Evolutionary conservation across 108 stramenopile genomes (phyloP).

Genomic region (Cyclostephanos tholiformis): DNA sequence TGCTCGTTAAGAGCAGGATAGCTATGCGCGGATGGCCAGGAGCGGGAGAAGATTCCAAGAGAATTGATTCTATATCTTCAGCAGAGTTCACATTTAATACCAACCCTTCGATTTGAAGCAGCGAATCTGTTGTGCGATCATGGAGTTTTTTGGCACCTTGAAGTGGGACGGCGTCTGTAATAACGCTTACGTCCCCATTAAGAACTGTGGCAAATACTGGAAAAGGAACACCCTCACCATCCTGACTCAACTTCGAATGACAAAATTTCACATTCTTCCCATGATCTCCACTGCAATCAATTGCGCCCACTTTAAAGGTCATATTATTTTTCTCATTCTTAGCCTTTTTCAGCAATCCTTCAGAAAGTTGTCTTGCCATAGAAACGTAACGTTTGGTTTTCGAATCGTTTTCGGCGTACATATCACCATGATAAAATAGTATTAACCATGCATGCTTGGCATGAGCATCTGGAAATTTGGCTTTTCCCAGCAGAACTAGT

Average conservation of each 20-base stretch:
- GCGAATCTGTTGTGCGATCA: constrained; percentile 60
- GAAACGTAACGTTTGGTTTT: constrained; percentile 17
- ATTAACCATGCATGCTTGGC: constrained; percentile 77
- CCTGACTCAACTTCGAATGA: constrained; percentile 34
- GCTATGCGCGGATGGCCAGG: constrained; percentile 37
- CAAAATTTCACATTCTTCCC: constrained; percentile 62
- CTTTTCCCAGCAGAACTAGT: constrained; percentile 64
- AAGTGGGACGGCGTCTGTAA: constrained; percentile 19
- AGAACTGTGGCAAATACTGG: constrained; percentile 70
- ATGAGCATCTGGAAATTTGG: constrained; percentile 72
- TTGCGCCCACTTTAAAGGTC: constrained; percentile 76
- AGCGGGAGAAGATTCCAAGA: constrained; percentile 40
- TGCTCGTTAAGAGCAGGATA: constrained; percentile 72
- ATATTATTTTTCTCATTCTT: constrained; percentile 48
- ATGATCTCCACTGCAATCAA: constrained; percentile 61
- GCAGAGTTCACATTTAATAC: constrained; percentile 71
- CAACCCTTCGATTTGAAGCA: constrained; percentile 47
- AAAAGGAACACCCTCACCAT: constrained; percentile 37
- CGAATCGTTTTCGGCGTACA: constrained; percentile 23
- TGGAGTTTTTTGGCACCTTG: constrained; percentile 59
- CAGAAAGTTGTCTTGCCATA: constrained; percentile 39
- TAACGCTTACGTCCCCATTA: constrained; percentile 53
- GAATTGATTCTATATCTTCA: constrained; percentile 51
- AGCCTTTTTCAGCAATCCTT: constrained; percentile 53
- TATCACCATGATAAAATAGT: constrained; percentile 64